Evolutionary conservation across 2,329 filamentous ascomycete species (phyloP), one percentile per base, ranked within the genome.

Genomic region (Venturia pyrina): DNA sequence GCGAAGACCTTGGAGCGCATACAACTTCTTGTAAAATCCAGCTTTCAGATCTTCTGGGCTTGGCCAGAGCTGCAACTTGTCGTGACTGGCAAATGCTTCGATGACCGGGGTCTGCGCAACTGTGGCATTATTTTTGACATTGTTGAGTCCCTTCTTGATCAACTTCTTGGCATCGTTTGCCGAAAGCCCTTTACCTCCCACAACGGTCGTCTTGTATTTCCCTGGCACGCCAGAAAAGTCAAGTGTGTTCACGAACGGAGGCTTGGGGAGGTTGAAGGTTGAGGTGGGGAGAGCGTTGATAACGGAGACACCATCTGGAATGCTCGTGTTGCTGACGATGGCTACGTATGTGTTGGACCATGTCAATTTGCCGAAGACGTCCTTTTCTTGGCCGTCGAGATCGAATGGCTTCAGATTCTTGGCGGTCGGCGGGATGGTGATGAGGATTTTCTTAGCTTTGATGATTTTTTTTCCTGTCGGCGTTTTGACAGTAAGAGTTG

Each of bases 1-100:
- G 15, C 56, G 56, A 60, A 63, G 15, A 0, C 70, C 69, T 64
- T 73, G 72, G 28, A 73, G 57, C 19, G 66, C 72, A 62, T 72
- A 69, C 65, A 72, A 65, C 34, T 69, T 57, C 48, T 59, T 57
- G 64, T 73, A 73, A 56, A 71, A 68, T 2, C 71, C 69, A 1
- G 34, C 64, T 13, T 68, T 64, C 3, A 66, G 68, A 17, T 69
- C 67, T 32, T 72, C 66, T 1, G 66, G 15, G 53, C 53, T 34
- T 19, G 53, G 53, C 28, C 32, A 37, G n/a, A 59, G 32, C 19
- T 59, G 53, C 32, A 59, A 13, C 7, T 34, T 17, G 19, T 34
- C 32, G 19, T 59, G 53, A 37, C 53, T 59, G 15, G 53, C 53
- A 8, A 59, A 59, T 21, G 53, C 53, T n/a, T 59, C 53, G 32